A percentile compares a stretch with the other conserved stretches of the same genome.
phyloP scores from a whole-genome alignment of 805 yeast species.

The Candida ipomoeae region DNA sequence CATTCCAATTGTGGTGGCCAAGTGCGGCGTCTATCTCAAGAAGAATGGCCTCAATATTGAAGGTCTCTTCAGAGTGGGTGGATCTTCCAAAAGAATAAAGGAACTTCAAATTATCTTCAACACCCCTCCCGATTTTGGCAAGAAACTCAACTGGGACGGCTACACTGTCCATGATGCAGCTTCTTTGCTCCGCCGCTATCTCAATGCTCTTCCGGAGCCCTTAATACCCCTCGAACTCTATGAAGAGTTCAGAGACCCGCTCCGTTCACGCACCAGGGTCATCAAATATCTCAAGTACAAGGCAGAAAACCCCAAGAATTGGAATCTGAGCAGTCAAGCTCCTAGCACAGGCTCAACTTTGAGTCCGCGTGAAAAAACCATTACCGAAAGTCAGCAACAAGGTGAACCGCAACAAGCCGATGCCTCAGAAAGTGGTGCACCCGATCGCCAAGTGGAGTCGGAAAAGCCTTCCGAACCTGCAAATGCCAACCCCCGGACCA shows the following conservation, averaged over 20 bases:
- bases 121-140: slow-evolving; percentile 85
- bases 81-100: slow-evolving; percentile 82
- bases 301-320: slow-evolving; percentile 38
- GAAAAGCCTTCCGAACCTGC: neutral
- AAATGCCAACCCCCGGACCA: slow-evolving; percentile 1
- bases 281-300: slow-evolving; percentile 61
- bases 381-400: slow-evolving; percentile 4
- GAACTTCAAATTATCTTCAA: slow-evolving; percentile 82
- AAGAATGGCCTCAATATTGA: slow-evolving; percentile 73
- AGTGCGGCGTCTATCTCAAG: slow-evolving; percentile 85
- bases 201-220: slow-evolving; percentile 89
- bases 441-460: neutral
- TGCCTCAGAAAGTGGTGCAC: neutral
- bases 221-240: slow-evolving; percentile 75
- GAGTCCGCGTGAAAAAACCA: neutral
- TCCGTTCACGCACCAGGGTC: slow-evolving; percentile 59
- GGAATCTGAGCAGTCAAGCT: neutral
- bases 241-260: slow-evolving; percentile 73
- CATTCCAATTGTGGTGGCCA: slow-evolving; percentile 92
- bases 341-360: neutral
- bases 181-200: slow-evolving; percentile 75
- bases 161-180: slow-evolving; percentile 97
- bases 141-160: slow-evolving; percentile 85
- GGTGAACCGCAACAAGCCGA: neutral
- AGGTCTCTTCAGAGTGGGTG: slow-evolving; percentile 92